Evolutionary conservation across 2,329 filamentous ascomycete species (phyloP), one percentile per base, ranked within the genome.

Genomic region (Arthrobotrys megalospora): DNA sequence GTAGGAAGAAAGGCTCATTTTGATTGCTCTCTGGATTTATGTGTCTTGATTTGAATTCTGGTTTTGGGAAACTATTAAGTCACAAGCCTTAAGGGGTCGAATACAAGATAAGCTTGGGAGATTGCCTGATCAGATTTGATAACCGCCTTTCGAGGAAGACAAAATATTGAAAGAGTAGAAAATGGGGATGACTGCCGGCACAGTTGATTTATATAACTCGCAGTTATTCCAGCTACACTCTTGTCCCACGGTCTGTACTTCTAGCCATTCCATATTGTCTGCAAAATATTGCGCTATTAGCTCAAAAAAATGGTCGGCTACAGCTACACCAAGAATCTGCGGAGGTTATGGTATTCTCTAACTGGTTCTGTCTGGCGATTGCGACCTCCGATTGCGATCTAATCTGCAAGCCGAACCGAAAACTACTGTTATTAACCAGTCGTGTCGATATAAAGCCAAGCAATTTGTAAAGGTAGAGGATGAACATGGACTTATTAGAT

Each of bases 1-100:
- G 63, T 41, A 55, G 16, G 63, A 64, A 48, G 60, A 67, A 55
- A 67, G 63, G 19, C 63, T 67, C 63, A 67, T 67, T 43, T 67
- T 53, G 63, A 43, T 45, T 28, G 63, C 28, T 52, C 28, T 53
- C 34, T 45, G 14, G 34, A 16, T 28, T 53, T 52, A 53, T 4
- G 14, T 66, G 47, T 67, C 32, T 45, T 14, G 47, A 67, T 67
- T 53, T 14, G 47, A 67, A 52, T 65, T 65, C 0, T 50, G 62
- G 28, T 19, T 19, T 65, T 65, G 32, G 6, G 24, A 38, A 65
- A 45, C 34, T 24, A 50, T 50, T 36, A 32, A n/a, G 50, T 34
- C 5, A 34, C 24, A 34, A 34, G 50, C 34, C 50, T 53, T 52
- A 32, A 45, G 10, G 28, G 19, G 19, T 50, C 50, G 21, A 34